A percentile compares a stretch with the other conserved stretches of the same genome.
Conservation (phyloP, 2,329 filamentous ascomycete species). For the Neocatenulostroma microsporum region DNA sequence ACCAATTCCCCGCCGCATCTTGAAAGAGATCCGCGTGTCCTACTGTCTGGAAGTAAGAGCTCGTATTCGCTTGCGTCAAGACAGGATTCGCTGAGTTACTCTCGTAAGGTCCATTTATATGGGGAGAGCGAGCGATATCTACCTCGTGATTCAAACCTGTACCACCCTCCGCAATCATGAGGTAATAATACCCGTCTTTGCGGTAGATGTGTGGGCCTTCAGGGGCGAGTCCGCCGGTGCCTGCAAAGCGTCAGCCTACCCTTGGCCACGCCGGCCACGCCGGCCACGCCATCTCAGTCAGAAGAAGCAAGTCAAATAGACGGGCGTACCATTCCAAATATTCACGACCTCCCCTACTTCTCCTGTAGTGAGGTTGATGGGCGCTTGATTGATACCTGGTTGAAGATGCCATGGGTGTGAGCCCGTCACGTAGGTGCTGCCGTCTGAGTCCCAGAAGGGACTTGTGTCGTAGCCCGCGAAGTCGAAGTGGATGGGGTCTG, state of each 20-base stretch:
- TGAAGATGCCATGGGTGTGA: too few relatives aligned
- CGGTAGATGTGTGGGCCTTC: conserved; percentile 33
- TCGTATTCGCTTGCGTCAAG: conserved; percentile 15
- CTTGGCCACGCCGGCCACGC: too few relatives aligned
- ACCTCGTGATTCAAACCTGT: conserved; percentile 33
- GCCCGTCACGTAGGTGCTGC: conserved; percentile 43
- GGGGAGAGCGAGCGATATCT: conserved; percentile 30
- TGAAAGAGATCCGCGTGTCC: conserved; percentile 52
- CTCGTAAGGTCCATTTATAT: conserved; percentile 29
- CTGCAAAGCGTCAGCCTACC: conserved; percentile 9
- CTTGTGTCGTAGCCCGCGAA: conserved; percentile 45
- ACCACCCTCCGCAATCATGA: conserved; percentile 31
- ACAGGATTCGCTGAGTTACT: conserved; percentile 17
- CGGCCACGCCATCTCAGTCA: too few relatives aligned
- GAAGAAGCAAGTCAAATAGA: background rate
- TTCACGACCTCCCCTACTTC: conserved; percentile 23
- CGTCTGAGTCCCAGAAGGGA: conserved; percentile 51
- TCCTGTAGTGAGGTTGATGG: conserved; percentile 30
- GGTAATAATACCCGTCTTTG: conserved; percentile 31
- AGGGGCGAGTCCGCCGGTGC: too few relatives aligned
- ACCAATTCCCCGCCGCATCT: conserved; percentile 45
- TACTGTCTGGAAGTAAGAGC: conserved; percentile 41
- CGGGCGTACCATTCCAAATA: conserved; percentile 31
- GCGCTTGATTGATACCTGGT: too few relatives aligned
- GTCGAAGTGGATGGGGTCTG: conserved; percentile 43